These are phyloP conservation scores for Leccinum incarnatum DNA, from an alignment of 768 basidiomycete genomes.

Conservation along the genomic window DNA sequence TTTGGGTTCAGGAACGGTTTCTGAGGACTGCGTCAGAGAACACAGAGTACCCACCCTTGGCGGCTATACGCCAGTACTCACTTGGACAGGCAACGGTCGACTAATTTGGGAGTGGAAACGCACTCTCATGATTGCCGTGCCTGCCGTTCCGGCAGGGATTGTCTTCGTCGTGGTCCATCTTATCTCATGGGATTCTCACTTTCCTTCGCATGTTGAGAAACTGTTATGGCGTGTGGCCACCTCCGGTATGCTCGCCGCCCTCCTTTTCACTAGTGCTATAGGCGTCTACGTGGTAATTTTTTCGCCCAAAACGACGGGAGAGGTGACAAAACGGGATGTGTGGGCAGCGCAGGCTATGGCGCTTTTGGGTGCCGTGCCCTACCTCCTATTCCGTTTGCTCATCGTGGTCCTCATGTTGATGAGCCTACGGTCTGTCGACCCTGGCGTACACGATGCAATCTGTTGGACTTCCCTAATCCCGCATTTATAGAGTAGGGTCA, in stretches of 20 bases:
- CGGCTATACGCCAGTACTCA: background rate
- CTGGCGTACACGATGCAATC: background rate
- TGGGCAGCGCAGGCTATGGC: background rate
- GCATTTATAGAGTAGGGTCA: background rate
- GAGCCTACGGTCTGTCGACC: background rate
- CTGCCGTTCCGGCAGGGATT: background rate
- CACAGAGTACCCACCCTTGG: background rate
- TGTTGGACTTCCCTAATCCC: background rate
- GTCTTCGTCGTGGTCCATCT: background rate
- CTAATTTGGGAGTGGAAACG: background rate
- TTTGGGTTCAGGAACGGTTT: background rate
- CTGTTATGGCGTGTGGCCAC: background rate
- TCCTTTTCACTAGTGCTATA: background rate
- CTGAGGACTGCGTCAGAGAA: background rate
- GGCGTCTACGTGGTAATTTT: background rate
- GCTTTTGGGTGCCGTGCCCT: background rate
- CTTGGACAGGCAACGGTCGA: background rate
- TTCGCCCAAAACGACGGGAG: background rate
- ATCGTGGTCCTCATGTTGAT: background rate
- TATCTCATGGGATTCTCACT: background rate
- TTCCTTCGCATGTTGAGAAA: background rate
- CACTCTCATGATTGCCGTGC: too few species aligned
- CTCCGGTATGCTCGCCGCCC: background rate
- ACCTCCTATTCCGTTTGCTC: background rate
- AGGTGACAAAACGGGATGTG: background rate